A percentile compares a stretch with the other conserved stretches of the same genome.
phyloP scores from a whole-genome alignment of 2,329 filamentous ascomycete species.

The Neocucurbitaria cava region DNA sequence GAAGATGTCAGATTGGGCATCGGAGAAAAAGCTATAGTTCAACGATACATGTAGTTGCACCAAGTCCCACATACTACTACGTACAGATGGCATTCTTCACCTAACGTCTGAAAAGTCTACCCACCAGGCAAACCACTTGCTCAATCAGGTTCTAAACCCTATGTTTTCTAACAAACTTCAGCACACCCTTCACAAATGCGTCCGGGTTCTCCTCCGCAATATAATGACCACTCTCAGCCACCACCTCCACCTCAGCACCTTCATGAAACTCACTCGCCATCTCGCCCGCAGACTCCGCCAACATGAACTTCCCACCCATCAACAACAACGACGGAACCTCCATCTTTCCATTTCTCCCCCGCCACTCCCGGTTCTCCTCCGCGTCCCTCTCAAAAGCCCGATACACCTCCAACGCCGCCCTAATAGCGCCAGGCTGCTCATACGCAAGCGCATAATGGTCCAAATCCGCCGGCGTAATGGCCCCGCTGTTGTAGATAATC shows the following conservation, averaged over 20 bases:
- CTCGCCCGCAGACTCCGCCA: slow-evolving; percentile 21
- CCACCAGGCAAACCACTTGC: too few species aligned
- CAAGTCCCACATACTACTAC: too few species aligned
- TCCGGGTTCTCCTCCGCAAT: slow-evolving; percentile 33
- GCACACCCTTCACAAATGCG: slow-evolving; percentile 23
- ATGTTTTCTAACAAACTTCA: slow-evolving; percentile 24
- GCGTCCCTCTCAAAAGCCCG: slow-evolving; percentile 44
- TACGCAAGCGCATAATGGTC: slow-evolving; percentile 7
- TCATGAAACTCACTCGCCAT: slow-evolving; percentile 33
- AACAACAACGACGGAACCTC: slow-evolving; percentile 34
- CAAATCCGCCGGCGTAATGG: slow-evolving; percentile 4
- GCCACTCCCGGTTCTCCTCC: slow-evolving; percentile 29
- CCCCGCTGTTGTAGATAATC: slow-evolving; percentile 6
- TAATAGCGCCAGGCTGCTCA: slow-evolving; percentile 40
- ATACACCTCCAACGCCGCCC: slow-evolving; percentile 42
- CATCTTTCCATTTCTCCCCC: slow-evolving; percentile 30
- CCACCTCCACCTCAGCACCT: slow-evolving; percentile 17
- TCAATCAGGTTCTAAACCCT: too few species aligned
- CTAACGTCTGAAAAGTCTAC: too few species aligned
- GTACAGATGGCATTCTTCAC: too few species aligned
- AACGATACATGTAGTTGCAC: too few species aligned
- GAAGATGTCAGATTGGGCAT: too few species aligned
- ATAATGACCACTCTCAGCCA: slow-evolving; percentile 33
- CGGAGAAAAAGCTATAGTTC: too few species aligned
- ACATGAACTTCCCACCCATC: slow-evolving; percentile 28